phyloP scores from a whole-genome alignment of 2,329 filamentous ascomycete species.

The Colletotrichum theobromicola region DNA sequence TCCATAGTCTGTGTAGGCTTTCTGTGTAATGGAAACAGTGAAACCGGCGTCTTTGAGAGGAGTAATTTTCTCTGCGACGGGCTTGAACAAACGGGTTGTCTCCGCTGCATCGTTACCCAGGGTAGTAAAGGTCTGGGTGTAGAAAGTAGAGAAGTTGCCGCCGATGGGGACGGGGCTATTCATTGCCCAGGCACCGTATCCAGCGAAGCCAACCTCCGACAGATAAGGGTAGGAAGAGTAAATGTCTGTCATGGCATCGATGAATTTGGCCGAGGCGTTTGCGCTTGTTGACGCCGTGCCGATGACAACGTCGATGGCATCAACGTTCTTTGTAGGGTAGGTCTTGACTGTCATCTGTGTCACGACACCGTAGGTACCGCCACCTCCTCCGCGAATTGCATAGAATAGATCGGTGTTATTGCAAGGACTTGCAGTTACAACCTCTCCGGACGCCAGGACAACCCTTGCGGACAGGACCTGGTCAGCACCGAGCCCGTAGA shows the following conservation, averaged over 20 bases:
- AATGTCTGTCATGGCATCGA: not conserved
- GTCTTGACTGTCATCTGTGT: slow-evolving; percentile 25
- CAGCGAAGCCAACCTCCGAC: not conserved
- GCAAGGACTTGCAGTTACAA: slow-evolving; percentile 25
- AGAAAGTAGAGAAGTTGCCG: not conserved
- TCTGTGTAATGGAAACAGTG: not conserved
- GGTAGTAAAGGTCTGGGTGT: not conserved
- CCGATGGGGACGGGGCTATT: not conserved
- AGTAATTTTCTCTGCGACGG: not conserved
- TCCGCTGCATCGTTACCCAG: not conserved
- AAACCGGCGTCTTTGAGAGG: not conserved
- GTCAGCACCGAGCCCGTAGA: slow-evolving; percentile 37
- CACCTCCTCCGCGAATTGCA: slow-evolving; percentile 32
- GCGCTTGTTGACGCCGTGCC: slow-evolving; percentile 8
- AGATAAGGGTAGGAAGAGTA: not conserved
- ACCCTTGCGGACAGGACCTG: slow-evolving; percentile 32
- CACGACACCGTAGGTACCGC: slow-evolving; percentile 35
- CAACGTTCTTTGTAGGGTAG: slow-evolving; percentile 35
- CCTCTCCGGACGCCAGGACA: slow-evolving; percentile 30
- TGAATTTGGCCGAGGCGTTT: not conserved
- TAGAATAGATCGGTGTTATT: slow-evolving; percentile 33
- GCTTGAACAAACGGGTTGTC: not conserved
- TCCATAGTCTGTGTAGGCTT: not conserved
- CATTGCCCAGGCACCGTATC: slow-evolving; percentile 12
- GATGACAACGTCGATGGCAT: slow-evolving; percentile 49